Base-by-base conservation (phyloP, 176 grass and related monocot species). In the Areca catechu region DNA sequence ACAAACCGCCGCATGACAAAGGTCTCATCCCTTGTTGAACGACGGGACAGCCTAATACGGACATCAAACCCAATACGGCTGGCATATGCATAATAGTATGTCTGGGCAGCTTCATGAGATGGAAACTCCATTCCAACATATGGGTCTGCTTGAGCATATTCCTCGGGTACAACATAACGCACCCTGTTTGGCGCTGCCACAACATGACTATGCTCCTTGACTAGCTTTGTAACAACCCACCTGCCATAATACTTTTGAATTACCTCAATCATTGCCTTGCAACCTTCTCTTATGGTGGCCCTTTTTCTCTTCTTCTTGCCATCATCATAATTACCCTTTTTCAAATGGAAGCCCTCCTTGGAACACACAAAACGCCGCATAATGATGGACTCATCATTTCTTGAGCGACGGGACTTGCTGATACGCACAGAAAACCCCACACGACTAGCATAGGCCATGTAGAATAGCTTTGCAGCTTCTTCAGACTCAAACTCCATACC, bases 11-110 rank as follows among this genome's bases (percentile, higher is more conserved):
- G 69, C 76, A 88, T 88, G 48, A 88, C 79, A 76, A 88, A 83
- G 9, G 76, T 59, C 15, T 76, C 67, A 68, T 83, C 76, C 75
- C 76, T 76, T 48, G 79, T 75, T 16, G 79, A 88, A 23, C 76
- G 68, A 51, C 85, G 76, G 17, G 85, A 83, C 30, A 88, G 76
- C 67, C 79, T 83, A 17, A 83, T 88, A 48, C 76, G 61, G 6
- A 88, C 85, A 76, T 83, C 79, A 82, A 88, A 88, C 20, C 79
- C 79, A 70, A 76, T 49, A 49, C 75, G 69, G 43, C 79, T 83
- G 24, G 85, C 85, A 69, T 88, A 88, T 5, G 85, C 85, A 79
- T 88, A 83, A 62, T 83, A 88, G 62, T 79, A 88, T 56, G 79
- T 83, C 23, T 83, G 84, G 48, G 79, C 84, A 22, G 60, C 58